Conservation (phyloP, 1,284 basidiomycete genomes). For the Melampsora americana region DNA sequence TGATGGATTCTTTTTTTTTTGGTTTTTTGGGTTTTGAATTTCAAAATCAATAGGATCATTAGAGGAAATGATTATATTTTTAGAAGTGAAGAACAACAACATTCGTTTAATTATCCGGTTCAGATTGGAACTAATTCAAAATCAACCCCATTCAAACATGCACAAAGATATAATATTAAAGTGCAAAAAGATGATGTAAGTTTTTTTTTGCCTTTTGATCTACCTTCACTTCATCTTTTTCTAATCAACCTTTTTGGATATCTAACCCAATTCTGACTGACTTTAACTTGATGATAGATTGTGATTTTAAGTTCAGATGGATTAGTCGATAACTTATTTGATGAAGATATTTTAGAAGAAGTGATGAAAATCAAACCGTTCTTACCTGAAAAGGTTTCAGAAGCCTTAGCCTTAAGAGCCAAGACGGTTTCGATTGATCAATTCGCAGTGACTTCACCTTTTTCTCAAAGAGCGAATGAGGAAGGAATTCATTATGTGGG, state of each 20-base stretch:
- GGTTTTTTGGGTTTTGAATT: not conserved
- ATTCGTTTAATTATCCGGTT: constrained; percentile 86
- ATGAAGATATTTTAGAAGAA: constrained; percentile 87
- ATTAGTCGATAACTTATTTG: constrained; percentile 89
- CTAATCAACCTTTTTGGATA: too few relatives aligned
- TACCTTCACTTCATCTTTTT: too few relatives aligned
- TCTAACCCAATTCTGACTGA: not conserved
- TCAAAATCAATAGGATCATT: constrained; percentile 46
- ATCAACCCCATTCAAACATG: constrained; percentile 68
- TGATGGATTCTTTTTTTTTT: not conserved
- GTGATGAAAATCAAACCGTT: constrained; percentile 59
- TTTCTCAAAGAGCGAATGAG: constrained; percentile 60
- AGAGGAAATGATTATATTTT: constrained; percentile 61
- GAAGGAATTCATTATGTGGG: constrained; percentile 59
- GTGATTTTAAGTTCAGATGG: constrained; percentile 87
- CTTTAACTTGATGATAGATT: constrained; percentile 56
- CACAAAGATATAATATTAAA: constrained; percentile 68
- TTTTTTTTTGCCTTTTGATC: too few relatives aligned
- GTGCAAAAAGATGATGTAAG: constrained; percentile 71
- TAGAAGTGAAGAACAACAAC: constrained; percentile 91
- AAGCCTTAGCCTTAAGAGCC: constrained; percentile 59
- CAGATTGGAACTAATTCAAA: constrained; percentile 76
- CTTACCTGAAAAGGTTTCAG: constrained; percentile 59
- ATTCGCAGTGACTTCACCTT: constrained; percentile 58
- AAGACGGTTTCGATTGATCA: constrained; percentile 59